Evolutionary conservation across 2,329 filamentous ascomycete species (phyloP), one percentile per base, ranked within the genome.

Genomic region (Aspergillus sp.): DNA sequence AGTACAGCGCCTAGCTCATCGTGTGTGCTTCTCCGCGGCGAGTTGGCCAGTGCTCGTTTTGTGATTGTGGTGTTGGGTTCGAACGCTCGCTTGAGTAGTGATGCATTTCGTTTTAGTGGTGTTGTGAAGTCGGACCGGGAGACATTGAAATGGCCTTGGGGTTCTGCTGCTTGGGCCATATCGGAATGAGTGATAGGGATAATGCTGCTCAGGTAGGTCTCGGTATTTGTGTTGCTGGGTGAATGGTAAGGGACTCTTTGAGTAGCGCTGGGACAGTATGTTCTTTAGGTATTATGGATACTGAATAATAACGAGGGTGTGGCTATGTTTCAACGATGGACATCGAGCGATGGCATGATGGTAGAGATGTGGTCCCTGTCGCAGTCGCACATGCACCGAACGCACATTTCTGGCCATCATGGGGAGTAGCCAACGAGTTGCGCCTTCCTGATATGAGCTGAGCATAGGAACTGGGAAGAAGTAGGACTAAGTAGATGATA

Each of bases 51-150:
- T 8, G 53, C 5, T 3, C 30, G 44, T 6, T 27, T 42, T 11
- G 44, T 8, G 27, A 30, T 32, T n/a, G 48, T 49, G 38, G 5
- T 19, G 11, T 27, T 49, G 11, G 44, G 23, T 21, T 48, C 19
- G 19, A 62, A n/a, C 6, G 30, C 21, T 1, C 38, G 25, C 19
- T 52, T 8, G 17, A 39, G 21, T 15, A 8, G 23, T 23, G 50
- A 58, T n/a, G 17, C 7, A n/a, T 36, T 48, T 19, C 69, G 70
- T 54, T 68, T 70, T 42, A 75, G 53, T 7, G 74, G 75, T 15
- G 77, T 77, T 42, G 76, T 71, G 38, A 77, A 77, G 17, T 76
- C 72, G 65, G 73, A 73, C 75, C 75, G 77, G 3, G 75, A 73
- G 32, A 76, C 74, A 50, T 77, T 77, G 3, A 68, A 73, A 27